Evolutionary conservation across 345 rosid species (phyloP), one percentile per base, ranked within the genome.

Genomic region (Citrus sinensis): DNA sequence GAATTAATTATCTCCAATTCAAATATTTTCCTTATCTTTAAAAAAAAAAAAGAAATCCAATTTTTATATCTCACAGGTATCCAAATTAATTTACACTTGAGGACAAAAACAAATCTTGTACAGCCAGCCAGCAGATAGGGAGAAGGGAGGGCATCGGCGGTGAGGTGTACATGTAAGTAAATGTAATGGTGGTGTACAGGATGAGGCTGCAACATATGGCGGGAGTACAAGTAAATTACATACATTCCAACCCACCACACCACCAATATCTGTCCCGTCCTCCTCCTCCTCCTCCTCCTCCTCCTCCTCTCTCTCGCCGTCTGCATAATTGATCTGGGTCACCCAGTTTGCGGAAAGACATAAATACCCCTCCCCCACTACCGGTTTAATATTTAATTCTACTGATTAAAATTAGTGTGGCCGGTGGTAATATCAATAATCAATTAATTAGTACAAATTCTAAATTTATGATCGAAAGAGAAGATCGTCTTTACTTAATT

Each of bases 401-500:
- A 42, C 16, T 0, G 49, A 42, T 42, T 11, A 42, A 42, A 42
- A 42, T 42, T 42, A 10, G 49, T 42, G 13, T 3, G 49, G 49
- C 14, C 0, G 40, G 9, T 37, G 40, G 40, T 37, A 37, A 37
- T 37, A 42, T 42, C 4, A 42, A 10, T 42, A 42, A 42, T 42
- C 14, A 42, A 42, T 10, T 0, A 10, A 42, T 10, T 10, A 42
- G 2, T 9, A 42, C 4, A 10, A 42, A 42, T 42, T 42, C 4
- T 42, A 42, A 42, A 42, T 10, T 42, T 42, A 42, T 9, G 0
- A 37, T 37, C 1, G 1, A 35, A 35, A 35, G 7, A 35, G 1
- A 34, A 34, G 1, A 34, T 5, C 0, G 0, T 0, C 1, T 34
- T 34, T 0, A 34, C 1, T 34, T 5, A 34, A 35, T 5, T 35